Percentiles rank a stretch among this genome's conserved stretches.
phyloP scores from a whole-genome alignment of 179 eudicot species.

The Sideroxylon spinosum region DNA sequence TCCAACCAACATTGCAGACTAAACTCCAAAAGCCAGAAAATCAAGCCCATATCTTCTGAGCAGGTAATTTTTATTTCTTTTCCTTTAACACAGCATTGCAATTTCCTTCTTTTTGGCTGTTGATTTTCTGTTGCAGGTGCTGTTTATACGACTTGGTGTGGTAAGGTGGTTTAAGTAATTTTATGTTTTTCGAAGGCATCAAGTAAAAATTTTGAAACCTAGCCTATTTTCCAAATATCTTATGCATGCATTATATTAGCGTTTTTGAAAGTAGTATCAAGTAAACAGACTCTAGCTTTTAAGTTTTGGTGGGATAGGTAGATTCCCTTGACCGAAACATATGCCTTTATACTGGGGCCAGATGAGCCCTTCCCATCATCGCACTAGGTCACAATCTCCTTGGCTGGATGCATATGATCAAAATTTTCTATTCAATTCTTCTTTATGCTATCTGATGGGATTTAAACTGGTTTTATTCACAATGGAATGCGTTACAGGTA shows the following conservation, averaged over 20 bases:
- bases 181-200: background rate
- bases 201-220: background rate
- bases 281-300: background rate
- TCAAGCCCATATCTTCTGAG: constrained; percentile 42
- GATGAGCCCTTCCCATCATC: too few relatives aligned
- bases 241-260: background rate
- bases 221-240: background rate
- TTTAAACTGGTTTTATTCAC: background rate
- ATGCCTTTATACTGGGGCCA: too few relatives aligned
- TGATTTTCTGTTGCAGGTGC: background rate
- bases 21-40: constrained; percentile 23
- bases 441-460: background rate
- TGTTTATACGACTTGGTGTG: background rate
- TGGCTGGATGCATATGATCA: background rate
- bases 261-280: background rate
- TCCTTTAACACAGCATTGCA: background rate
- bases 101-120: background rate
- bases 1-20: constrained; percentile 24
- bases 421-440: background rate
- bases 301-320: too few relatives aligned
- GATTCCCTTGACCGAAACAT: too few relatives aligned
- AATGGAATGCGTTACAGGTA: background rate
- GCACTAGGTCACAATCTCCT: background rate
- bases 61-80: constrained; percentile 39
- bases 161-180: background rate